Base-by-base conservation (phyloP, 106 monocot genomes). In the Platanthera zijinensis region DNA sequence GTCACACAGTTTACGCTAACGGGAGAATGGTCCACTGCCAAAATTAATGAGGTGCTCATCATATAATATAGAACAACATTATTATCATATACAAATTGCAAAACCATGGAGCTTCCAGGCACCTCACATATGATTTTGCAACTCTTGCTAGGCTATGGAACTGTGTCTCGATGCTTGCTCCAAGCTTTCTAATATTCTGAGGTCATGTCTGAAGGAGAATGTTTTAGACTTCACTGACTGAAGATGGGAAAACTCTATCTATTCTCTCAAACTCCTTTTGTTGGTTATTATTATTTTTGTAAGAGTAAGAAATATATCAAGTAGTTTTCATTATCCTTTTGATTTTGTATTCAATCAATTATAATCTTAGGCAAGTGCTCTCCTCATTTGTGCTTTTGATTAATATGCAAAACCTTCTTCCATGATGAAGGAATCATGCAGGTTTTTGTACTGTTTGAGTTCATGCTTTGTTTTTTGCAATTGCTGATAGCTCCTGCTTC, bases 1-100 rank as follows among this genome's bases (percentile, higher is more conserved):
- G 77, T 99, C 79, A 99, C 94, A 17, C 94, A 99, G 54, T 82
- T 94, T 21, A 88, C 82, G 11, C 80, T 99, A 10, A 94, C 94
- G n/a, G 97, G 97, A 45, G 91, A 99, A 63, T 99, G 97, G 97
- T 85, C 94, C 52, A 82, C 82, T 0, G 83, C 86, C 54, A 91
- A 87, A 82, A 94, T 90, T 39, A 83, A 88, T 57, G 91, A 97
- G 86, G 96, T 97, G 75, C 10, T 21, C 13, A 15, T 11, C 61
- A 3, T 61, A 15, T 61, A 3, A 18, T 18, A 17, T n/a, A n/a
- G n/a, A n/a, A n/a, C 7, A 17, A 19, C 22, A 68, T 66, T 32
- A 30, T 10, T 51, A 14, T 71, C 12, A 45, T 45, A 39, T n/a
- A n/a, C n/a, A 70, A 48, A 4, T 14, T 48, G 18, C 22, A 0